Conservation (phyloP, 495 filamentous ascomycete species). For the Hypoxylon rickii region DNA sequence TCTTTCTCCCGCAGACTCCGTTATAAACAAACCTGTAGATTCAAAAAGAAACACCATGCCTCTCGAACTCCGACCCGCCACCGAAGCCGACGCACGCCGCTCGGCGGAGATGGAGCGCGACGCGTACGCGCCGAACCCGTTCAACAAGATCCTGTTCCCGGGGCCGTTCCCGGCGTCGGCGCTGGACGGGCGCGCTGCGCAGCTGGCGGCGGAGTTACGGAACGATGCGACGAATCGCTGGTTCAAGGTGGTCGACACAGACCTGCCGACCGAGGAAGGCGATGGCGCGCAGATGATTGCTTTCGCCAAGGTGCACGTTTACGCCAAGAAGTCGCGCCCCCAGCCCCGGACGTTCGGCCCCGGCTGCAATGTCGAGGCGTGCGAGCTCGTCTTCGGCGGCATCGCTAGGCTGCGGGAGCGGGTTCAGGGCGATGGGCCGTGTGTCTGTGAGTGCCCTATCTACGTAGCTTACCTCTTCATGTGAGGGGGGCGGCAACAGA, state of each 20-base stretch:
- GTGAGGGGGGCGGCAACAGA: background rate
- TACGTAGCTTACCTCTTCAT: background rate
- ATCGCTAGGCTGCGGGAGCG: slow-evolving; percentile 18
- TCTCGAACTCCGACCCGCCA: slow-evolving; percentile 37
- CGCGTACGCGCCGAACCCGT: slow-evolving; percentile 40
- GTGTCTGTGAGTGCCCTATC: slow-evolving; percentile 28
- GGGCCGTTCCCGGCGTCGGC: slow-evolving; percentile 36
- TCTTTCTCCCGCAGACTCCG: too few relatives aligned
- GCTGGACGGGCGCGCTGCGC: slow-evolving; percentile 25
- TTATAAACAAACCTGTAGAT: too few relatives aligned
- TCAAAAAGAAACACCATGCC: slow-evolving; percentile 34
- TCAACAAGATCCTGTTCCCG: slow-evolving; percentile 41
- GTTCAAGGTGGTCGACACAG: slow-evolving; percentile 41
- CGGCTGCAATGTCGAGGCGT: slow-evolving; percentile 37
- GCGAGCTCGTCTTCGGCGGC: slow-evolving; percentile 39
- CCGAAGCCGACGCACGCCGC: slow-evolving; percentile 35
- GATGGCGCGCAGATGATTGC: slow-evolving; percentile 37
- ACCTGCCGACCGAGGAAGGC: too few relatives aligned
- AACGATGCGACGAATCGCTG: slow-evolving; percentile 34
- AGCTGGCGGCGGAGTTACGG: slow-evolving; percentile 18
- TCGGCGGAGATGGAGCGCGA: slow-evolving; percentile 37
- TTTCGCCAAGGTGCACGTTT: slow-evolving; percentile 44
- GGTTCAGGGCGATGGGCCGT: slow-evolving; percentile 33
- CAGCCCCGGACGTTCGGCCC: slow-evolving; percentile 27
- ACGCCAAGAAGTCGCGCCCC: slow-evolving; percentile 19